Evolutionary conservation across 176 grass and related monocot species (phyloP), one percentile per base, ranked within the genome.

Genomic region (Musa troglodytarum): DNA sequence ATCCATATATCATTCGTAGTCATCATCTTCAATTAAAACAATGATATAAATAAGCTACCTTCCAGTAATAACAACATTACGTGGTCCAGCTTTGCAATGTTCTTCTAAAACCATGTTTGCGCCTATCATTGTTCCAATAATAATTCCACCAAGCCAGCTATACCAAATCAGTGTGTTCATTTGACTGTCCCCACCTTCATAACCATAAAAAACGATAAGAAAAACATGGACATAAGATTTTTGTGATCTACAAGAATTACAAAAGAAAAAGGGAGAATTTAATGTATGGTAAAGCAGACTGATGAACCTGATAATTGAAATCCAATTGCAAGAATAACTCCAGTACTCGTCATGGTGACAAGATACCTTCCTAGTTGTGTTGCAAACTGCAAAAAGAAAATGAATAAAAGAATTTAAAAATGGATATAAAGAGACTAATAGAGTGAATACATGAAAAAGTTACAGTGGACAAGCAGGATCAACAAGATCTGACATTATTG

Each of bases 131-230:
- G 96, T 88, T 58, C 96, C 96, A 11, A 95, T 94, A 68, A 99
- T 95, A 84, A 99, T 81, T 50, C 96, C 96, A 43, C 96, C 96
- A 59, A 99, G 86, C 96, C 96, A 99, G 87, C 96, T 92, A 85
- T 99, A 99, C 96, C 96, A 99, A 81, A 99, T 95, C 51, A 99
- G 81, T 52, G 79, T 87, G 26, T 95, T 82, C 82, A 93, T 89
- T 77, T 92, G 84, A 81, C 82, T 85, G 74, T 99, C 88, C 63
- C 88, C 91, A 55, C 96, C 96, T 99, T 81, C 66, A 87, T 74
- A 73, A 23, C 51, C 53, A 58, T 69, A 11, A 50, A 54, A 72
- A 76, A 28, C 28, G 26, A 55, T 19, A 9, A 20, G 65, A 53
- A 53, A 67, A 53, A 28, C 52, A 68, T 0, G 11, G 59, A 70